A percentile compares a stretch with the other conserved stretches of the same genome.
phyloP scores from a whole-genome alignment of 2,329 filamentous ascomycete species.

The Epichloe bromicola region DNA sequence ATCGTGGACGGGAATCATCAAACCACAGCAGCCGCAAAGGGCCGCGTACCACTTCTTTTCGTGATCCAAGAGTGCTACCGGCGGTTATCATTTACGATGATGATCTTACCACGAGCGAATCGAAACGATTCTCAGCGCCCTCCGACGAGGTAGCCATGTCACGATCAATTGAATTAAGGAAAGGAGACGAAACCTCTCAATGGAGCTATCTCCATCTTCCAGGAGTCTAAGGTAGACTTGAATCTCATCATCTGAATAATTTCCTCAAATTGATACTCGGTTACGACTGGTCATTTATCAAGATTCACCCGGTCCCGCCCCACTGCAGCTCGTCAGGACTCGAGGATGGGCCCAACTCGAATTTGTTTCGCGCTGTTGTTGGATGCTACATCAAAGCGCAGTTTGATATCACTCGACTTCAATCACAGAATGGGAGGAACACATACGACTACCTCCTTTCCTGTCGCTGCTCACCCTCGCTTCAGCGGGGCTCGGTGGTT shows the following conservation, averaged over 20 bases:
- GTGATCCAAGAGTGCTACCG: constrained; percentile 13
- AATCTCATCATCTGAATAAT: not conserved
- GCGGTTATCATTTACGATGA: constrained; percentile 26
- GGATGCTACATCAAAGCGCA: not conserved
- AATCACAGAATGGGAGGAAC: not conserved
- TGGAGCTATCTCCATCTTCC: constrained; percentile 26
- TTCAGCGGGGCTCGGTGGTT: not conserved
- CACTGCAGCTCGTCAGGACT: not conserved
- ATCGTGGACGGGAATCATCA: not conserved
- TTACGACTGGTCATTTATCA: not conserved
- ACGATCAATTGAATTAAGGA: constrained; percentile 7
- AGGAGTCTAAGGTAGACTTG: constrained; percentile 16
- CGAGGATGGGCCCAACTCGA: not conserved
- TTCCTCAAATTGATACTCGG: not conserved
- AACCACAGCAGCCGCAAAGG: constrained; percentile 2
- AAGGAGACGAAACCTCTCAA: constrained; percentile 14
- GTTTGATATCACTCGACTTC: not conserved
- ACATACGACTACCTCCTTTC: not conserved
- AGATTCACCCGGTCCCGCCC: not conserved
- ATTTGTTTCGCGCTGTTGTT: not conserved
- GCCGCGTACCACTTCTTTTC: constrained; percentile 8
- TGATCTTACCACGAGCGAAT: constrained; percentile 18
- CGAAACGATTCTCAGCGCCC: constrained; percentile 18
- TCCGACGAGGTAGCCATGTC: constrained; percentile 9
- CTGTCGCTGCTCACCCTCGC: not conserved